phyloP scores from a whole-genome alignment of 345 rosid genomes.

The Barbarea vulgaris region DNA sequence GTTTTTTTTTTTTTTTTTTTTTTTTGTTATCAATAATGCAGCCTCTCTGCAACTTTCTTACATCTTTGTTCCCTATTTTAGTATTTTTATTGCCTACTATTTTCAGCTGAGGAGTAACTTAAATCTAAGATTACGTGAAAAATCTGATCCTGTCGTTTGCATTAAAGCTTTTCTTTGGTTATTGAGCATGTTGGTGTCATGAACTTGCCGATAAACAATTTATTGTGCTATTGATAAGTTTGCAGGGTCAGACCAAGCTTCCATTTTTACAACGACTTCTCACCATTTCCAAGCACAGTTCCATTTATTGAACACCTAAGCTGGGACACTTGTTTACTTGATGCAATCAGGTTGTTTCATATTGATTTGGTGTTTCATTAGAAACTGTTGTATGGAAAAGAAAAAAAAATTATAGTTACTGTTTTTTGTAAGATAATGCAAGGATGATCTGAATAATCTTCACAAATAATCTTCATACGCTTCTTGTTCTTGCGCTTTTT shows the following conservation, averaged over 20 bases:
- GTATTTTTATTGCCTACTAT: constrained; percentile 25
- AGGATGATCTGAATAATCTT: constrained; percentile 7
- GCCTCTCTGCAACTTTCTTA: constrained; percentile 27
- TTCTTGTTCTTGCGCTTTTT: constrained; percentile 7
- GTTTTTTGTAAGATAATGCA: constrained; percentile 4
- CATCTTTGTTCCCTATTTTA: constrained; percentile 14
- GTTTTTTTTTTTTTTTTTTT: neutral
- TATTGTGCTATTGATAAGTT: constrained; percentile 15
- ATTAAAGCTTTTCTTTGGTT: constrained; percentile 4
- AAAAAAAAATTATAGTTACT: neutral
- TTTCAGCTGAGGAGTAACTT: constrained; percentile 9
- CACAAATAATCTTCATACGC: no score
- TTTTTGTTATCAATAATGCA: constrained; percentile 32
- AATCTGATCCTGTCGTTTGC: neutral
- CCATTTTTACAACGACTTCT: neutral
- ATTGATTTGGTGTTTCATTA: neutral
- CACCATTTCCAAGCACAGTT: constrained; percentile 2
- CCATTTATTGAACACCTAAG: constrained; percentile 16
- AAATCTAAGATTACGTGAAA: neutral
- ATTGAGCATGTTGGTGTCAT: neutral
- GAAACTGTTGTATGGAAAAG: neutral
- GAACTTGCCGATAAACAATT: neutral
- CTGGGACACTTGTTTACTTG: constrained; percentile 19
- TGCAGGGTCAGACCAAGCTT: constrained; percentile 27
- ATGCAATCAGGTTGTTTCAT: constrained; percentile 3